phyloP scores from a whole-genome alignment of 1,139 yeast genomes.

The Lodderomyces oxycetoniae region DNA sequence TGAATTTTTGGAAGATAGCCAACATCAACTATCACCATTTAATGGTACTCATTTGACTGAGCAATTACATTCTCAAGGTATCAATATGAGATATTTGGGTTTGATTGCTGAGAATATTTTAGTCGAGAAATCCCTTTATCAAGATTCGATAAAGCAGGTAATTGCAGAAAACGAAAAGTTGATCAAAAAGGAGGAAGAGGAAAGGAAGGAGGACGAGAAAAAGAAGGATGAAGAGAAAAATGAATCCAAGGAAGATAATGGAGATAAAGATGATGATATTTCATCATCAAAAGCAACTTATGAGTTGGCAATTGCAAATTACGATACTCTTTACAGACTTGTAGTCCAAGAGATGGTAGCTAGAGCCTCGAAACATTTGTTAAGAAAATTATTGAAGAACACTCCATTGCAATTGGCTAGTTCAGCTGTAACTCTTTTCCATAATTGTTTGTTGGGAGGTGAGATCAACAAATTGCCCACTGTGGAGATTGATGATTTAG shows the following conservation, averaged over 20 bases:
- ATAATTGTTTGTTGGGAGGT: slow-evolving; percentile 65
- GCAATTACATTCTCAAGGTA: slow-evolving; percentile 73
- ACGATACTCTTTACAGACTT: slow-evolving; percentile 44
- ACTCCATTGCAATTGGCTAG: slow-evolving; percentile 58
- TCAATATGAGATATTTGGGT: slow-evolving; percentile 87
- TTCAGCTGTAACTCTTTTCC: slow-evolving; percentile 61
- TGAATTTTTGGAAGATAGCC: slow-evolving; percentile 54
- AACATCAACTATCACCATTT: slow-evolving; percentile 59
- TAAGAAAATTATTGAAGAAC: slow-evolving; percentile 45
- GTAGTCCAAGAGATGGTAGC: slow-evolving; percentile 69
- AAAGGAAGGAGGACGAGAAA: slow-evolving; percentile 25
- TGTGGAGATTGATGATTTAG: slow-evolving; percentile 39
- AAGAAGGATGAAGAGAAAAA: slow-evolving; percentile 18
- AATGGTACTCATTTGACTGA: slow-evolving; percentile 75
- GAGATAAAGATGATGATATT: slow-evolving; percentile 31
- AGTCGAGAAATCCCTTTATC: slow-evolving; percentile 23
- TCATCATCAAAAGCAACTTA: slow-evolving; percentile 36
- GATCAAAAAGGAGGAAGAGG: slow-evolving; percentile 7
- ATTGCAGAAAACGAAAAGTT: slow-evolving; percentile 24
- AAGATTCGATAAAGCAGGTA: slow-evolving; percentile 18
- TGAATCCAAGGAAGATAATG: slow-evolving; percentile 19
- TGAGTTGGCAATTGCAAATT: slow-evolving; percentile 40
- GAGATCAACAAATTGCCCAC: slow-evolving; percentile 41
- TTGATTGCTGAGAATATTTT: slow-evolving; percentile 39
- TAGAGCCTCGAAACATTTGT: slow-evolving; percentile 72